Percentiles rank a stretch among this genome's conserved stretches.
phyloP scores from a whole-genome alignment of 2,329 filamentous ascomycete genomes.

The Fusarium armeniacum region DNA sequence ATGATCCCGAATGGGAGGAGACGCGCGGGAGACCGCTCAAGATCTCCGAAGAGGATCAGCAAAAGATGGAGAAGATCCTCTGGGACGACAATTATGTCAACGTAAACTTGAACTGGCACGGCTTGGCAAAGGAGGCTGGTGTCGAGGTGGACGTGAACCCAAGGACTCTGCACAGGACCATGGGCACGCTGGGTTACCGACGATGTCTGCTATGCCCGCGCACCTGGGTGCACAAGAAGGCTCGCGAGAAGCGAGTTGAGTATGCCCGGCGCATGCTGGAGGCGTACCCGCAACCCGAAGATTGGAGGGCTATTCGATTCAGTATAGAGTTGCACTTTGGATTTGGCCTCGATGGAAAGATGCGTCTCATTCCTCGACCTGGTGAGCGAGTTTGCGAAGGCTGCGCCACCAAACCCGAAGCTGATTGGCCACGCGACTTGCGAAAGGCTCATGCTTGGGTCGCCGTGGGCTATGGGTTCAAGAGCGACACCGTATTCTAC shows the following conservation, averaged over 20 bases:
- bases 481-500: constrained; percentile 57
- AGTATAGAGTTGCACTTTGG: constrained; percentile 58
- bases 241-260: constrained; percentile 54
- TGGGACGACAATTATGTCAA: constrained; percentile 55
- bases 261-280: constrained; percentile 55
- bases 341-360: constrained; percentile 56
- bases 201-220: constrained; percentile 53
- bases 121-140: constrained; percentile 54
- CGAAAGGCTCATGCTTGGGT: constrained; percentile 55
- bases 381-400: constrained; percentile 54
- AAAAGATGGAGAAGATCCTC: constrained; percentile 56
- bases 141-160: constrained; percentile 53
- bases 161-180: constrained; percentile 55
- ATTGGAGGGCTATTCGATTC: constrained; percentile 55
- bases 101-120: constrained; percentile 54
- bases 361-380: constrained; percentile 54
- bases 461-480: constrained; percentile 55
- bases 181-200: constrained; percentile 56
- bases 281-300: constrained; percentile 49
- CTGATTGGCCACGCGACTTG: constrained; percentile 54
- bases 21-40: constrained; percentile 56
- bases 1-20: constrained; percentile 58
- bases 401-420: constrained; percentile 47
- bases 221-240: constrained; percentile 51
- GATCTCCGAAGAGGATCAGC: constrained; percentile 54